phyloP scores from a whole-genome alignment of 2,329 filamentous ascomycete species.

The Fusarium euwallaceae region DNA sequence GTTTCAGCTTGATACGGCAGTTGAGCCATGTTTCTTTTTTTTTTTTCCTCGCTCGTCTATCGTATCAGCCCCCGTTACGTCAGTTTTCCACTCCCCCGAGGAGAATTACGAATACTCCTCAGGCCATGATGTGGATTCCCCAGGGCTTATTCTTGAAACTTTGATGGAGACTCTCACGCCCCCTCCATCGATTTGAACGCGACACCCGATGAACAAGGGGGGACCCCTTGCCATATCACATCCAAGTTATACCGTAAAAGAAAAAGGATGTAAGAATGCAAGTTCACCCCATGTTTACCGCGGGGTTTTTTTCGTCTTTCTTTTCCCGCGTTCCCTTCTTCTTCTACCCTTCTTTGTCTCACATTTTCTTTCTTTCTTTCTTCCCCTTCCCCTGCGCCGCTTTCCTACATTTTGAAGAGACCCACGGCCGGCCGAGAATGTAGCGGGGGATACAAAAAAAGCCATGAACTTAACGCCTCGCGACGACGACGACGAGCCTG shows the following conservation, averaged over 20 bases:
- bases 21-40: constrained; percentile 2
- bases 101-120: background rate
- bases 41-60: background rate
- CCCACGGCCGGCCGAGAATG: constrained; percentile 26
- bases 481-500: constrained; percentile 38
- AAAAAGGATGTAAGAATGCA: background rate
- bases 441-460: constrained; percentile 5
- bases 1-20: constrained; percentile 6
- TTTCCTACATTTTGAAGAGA: background rate
- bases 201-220: background rate
- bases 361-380: constrained; percentile 9
- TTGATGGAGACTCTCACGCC: background rate
- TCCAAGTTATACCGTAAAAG: background rate
- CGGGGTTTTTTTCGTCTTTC: background rate
- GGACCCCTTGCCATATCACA: background rate
- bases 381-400: background rate
- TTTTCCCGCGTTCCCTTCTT: constrained; percentile 30
- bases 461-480: constrained; percentile 42
- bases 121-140: background rate
- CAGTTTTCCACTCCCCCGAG: background rate
- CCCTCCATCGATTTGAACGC: background rate
- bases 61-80: background rate
- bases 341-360: constrained; percentile 7
- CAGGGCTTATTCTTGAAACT: background rate
- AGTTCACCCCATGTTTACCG: background rate